Evolutionary conservation across 345 rosid genomes (phyloP).

Genomic region (Arabis hirsuta): DNA sequence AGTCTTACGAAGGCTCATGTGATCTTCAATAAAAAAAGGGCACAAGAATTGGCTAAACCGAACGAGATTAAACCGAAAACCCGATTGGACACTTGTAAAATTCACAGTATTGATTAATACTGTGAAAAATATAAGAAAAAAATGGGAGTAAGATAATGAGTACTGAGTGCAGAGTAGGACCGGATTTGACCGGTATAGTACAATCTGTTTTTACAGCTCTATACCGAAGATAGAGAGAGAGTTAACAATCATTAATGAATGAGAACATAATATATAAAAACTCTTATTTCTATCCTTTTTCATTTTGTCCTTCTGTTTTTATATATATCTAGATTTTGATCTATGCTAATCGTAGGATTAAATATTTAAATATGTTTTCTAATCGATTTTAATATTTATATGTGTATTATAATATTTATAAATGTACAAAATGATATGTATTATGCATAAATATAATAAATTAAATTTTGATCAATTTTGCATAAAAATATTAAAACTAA

Average conservation of each 20-base stretch:
- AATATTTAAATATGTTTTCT: too few relatives aligned
- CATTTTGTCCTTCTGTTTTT: too few relatives aligned
- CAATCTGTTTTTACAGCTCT: slow-evolving; percentile 29
- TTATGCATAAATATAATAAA: too few relatives aligned
- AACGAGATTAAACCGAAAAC: slow-evolving; percentile 15
- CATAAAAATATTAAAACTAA: too few relatives aligned
- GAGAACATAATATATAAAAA: slow-evolving; percentile 24
- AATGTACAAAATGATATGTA: too few relatives aligned
- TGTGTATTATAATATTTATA: too few relatives aligned
- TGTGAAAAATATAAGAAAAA: not conserved
- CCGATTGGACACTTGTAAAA: slow-evolving; percentile 11
- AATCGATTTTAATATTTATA: too few relatives aligned
- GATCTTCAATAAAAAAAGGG: not conserved
- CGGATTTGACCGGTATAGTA: slow-evolving; percentile 42
- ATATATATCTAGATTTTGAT: too few relatives aligned
- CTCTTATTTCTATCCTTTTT: slow-evolving; percentile 9
- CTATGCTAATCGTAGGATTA: too few relatives aligned
- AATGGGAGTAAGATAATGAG: not conserved
- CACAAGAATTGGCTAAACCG: slow-evolving; percentile 11
- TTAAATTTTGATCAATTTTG: too few relatives aligned
- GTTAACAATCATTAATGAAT: slow-evolving; percentile 39
- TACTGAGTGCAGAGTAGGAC: slow-evolving; percentile 25
- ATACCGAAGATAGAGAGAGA: slow-evolving; percentile 10
- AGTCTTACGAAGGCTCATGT: not conserved
- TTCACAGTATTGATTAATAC: not conserved